phyloP scores from a whole-genome alignment of 1,284 basidiomycete genomes.

The Rhodotorula mucilaginosa region DNA sequence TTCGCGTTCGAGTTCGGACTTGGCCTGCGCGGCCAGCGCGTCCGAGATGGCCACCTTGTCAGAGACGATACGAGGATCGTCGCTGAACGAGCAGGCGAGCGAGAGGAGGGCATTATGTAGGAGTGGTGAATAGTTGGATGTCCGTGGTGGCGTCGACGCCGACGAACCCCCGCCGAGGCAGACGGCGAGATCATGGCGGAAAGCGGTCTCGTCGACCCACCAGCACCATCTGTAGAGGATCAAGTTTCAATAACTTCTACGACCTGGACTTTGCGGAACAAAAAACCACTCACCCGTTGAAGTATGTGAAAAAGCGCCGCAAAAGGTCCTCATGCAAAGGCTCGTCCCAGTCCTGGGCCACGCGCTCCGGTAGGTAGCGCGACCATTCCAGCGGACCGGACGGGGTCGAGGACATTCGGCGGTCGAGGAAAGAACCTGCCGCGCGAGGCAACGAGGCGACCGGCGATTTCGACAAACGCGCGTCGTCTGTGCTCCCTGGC shows the following conservation, averaged over 20 bases:
- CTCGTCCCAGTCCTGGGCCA: conserved; percentile 10
- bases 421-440: background rate
- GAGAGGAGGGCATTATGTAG: conserved; percentile 52
- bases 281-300: conserved; percentile 46
- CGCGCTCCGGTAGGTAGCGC: background rate
- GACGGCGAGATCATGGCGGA: conserved; percentile 58
- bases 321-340: conserved; percentile 49
- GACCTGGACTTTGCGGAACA: too few relatives aligned
- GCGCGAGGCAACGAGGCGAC: background rate
- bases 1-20: conserved; percentile 44
- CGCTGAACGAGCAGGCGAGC: conserved; percentile 57
- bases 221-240: conserved; percentile 52
- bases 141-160: conserved; percentile 50
- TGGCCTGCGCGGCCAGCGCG: conserved; percentile 37
- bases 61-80: conserved; percentile 7
- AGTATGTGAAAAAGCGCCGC: conserved; percentile 61
- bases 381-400: conserved; percentile 14
- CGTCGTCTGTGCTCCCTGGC: background rate
- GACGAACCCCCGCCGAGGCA: background rate
- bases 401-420: background rate
- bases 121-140: conserved; percentile 66
- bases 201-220: conserved; percentile 55
- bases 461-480: background rate
- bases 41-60: background rate
- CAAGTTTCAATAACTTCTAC: too few relatives aligned